Evolutionary conservation across 305 asterid genomes (phyloP).

Genomic region (Rubia peregrina): DNA sequence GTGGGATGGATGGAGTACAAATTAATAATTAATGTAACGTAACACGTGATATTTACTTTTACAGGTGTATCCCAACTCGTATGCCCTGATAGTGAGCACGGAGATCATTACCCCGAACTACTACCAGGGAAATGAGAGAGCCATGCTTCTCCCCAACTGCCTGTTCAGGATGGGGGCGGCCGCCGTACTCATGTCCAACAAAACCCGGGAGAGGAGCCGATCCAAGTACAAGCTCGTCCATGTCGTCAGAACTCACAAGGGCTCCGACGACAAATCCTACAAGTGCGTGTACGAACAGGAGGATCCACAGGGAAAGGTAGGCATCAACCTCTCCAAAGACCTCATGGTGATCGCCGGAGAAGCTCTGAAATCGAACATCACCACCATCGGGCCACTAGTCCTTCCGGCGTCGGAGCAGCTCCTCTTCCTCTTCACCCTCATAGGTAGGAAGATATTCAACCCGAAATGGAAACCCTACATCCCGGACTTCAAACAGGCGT

Average conservation of each 20-base stretch:
- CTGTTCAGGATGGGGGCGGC: conserved; percentile 84
- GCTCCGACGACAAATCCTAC: conserved; percentile 67
- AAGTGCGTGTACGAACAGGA: conserved; percentile 68
- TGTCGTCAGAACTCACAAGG: conserved; percentile 71
- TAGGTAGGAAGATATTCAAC: conserved; percentile 63
- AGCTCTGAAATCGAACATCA: conserved; percentile 65
- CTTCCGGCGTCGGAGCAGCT: conserved; percentile 80
- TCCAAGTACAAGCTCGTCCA: conserved; percentile 60
- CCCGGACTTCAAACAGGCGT: conserved; percentile 74
- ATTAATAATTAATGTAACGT: no score
- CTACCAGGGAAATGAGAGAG: conserved; percentile 62
- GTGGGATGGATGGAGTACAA: no score
- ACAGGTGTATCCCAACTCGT: conserved; percentile 45
- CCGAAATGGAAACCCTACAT: conserved; percentile 75
- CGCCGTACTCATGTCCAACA: conserved; percentile 65
- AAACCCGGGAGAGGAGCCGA: conserved; percentile 38
- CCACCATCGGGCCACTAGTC: conserved; percentile 66
- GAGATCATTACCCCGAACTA: conserved; percentile 72
- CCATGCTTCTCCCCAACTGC: conserved; percentile 85
- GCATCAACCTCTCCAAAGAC: conserved; percentile 62
- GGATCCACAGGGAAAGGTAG: conserved; percentile 64
- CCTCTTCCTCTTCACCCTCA: conserved; percentile 58
- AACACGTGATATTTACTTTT: not conserved
- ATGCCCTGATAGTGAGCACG: conserved; percentile 54
- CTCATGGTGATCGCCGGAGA: conserved; percentile 77